Base-by-base conservation (phyloP, 2,329 filamentous ascomycete species). In the Paraphaeosphaeria minitans region DNA sequence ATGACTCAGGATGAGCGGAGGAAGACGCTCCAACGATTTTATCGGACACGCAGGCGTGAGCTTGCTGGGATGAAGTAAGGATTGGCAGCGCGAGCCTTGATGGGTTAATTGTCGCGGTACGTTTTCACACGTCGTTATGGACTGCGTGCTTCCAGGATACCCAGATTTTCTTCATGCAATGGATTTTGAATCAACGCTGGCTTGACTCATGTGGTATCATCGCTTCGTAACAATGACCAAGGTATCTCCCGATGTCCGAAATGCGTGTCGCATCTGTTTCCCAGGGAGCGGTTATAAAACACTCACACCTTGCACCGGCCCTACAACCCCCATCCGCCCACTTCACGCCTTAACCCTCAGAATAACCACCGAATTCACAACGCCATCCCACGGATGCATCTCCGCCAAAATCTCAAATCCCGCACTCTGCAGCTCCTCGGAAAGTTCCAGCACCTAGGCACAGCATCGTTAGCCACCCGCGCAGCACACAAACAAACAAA, bases 1-100 rank as follows among this genome's bases (percentile, higher is more conserved):
- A 96, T 93, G 91, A 96, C 91, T 47, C 91, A 94, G 74, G 91
- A 90, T 70, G 84, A 95, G 78, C 81, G 94, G 69, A 84, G 90
- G 61, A 87, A 89, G 65, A 93, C 87, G 75, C 80, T 98, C 27
- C 90, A 96, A 57, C 81, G 80, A 3, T 98, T 97, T 76, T 98
- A 98, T 80, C 79, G 81, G 62, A 82, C 82, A 66, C 82, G 93
- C 63, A 83, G 87, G 71, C 83, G 84, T 59, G 80, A 79, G 27
- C 42, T 64, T 58, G 52, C 45, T 21, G 29, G 53, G 47, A 46
- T n/a, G 19, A 37, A 55, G 47, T 54, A 51, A 43, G 27, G 2
- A 4, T 22, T 12, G 19, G 19, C 4, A 43, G 21, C 21, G 41
- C 19, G 19, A 6, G 12, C 21, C 12, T 1, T 43, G 41, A 43